Base-by-base conservation (phyloP, 23 red algal species). In the Gracilaria caudata region DNA sequence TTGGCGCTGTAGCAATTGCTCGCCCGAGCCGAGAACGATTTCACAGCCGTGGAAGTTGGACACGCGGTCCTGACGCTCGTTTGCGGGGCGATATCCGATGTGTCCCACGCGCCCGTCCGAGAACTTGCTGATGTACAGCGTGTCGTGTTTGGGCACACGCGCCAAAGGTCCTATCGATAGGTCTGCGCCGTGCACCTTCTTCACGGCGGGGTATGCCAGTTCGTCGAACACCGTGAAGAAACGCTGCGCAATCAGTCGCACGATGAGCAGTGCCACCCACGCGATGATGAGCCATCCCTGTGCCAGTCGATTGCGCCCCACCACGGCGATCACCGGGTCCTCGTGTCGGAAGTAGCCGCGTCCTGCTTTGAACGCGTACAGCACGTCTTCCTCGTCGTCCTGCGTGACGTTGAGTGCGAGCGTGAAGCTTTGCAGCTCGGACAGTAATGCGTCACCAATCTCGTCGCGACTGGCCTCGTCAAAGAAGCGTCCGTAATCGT, bases 181-280 rank as follows among this genome's bases (percentile, higher is more conserved):
- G 32, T 65, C 26, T 19, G 60, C 60, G 10, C 60, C 60, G 24
- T 65, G 60, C 32, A 65, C 60, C 60, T 65, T 65, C 60, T 65
- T 32, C 60, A 65, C 60, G 11, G 60, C 60, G 1, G 60, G 60
- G 23, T 65, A 65, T 34, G 60, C 60, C 60, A 65, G 20, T 34
- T 65, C 60, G 23, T 65, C 60, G 24, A 65, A 65, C 60, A 65
- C 60, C 32, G 25, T 65, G 60, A 65, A 65, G 60, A 65, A 65
- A 23, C 60, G 60, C 32, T 65, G 60, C 60, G 26, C 60, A 19
- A 65, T 65, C 14, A 65, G 60, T 23, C 60, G 60, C 32, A 65
- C 9, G 0, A 65, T 23, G 2, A 65, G 60, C 60, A 65, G 24
- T 1, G n/a, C 24, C 60, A 65, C 25, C 60, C 60, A 65, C 32